These are phyloP conservation scores for Alternaria atra DNA, from an alignment of 2,329 filamentous ascomycete genomes.

Conservation along the genomic window DNA sequence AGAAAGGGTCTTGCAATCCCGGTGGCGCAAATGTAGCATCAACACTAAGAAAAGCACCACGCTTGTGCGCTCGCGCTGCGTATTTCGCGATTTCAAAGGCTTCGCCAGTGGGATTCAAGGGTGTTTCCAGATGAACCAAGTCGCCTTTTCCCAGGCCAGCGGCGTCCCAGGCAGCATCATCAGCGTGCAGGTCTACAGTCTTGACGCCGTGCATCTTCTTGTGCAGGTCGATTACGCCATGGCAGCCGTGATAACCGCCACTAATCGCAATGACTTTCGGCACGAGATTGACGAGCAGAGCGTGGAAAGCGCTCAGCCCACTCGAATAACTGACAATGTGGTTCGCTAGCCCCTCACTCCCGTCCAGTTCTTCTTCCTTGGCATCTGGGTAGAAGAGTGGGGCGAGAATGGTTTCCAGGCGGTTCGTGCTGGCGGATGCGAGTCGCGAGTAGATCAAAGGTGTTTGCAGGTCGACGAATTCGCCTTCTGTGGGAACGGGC, in stretches of 20 bases:
- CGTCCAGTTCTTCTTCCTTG: conserved; percentile 21
- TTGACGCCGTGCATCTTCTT: conserved; percentile 78
- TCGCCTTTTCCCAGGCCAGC: conserved; percentile 78
- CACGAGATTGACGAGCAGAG: conserved; percentile 82
- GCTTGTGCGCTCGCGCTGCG: conserved; percentile 73
- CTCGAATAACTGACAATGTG: conserved; percentile 81
- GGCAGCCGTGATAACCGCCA: conserved; percentile 91
- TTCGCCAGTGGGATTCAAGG: conserved; percentile 87
- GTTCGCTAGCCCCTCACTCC: conserved; percentile 31
- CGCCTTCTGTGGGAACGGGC: conserved; percentile 58
- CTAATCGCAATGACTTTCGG: conserved; percentile 84
- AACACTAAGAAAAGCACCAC: conserved; percentile 80
- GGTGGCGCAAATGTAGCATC: conserved; percentile 95
- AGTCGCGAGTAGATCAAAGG: conserved; percentile 79
- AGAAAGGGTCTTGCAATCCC: conserved; percentile 85
- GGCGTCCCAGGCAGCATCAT: conserved; percentile 65
- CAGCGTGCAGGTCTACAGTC: conserved; percentile 70
- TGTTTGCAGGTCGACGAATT: conserved; percentile 37
- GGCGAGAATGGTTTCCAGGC: conserved; percentile 83
- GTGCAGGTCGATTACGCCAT: conserved; percentile 80
- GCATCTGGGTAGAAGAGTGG: conserved; percentile 70
- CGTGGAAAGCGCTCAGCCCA: conserved; percentile 88
- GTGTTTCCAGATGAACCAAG: conserved; percentile 90
- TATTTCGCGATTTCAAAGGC: conserved; percentile 77
- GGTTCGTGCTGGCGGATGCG: conserved; percentile 78